Evolutionary conservation across 2,329 filamentous ascomycete genomes (phyloP).

Genomic region (Monilinia vaccinii-corymbosi): DNA sequence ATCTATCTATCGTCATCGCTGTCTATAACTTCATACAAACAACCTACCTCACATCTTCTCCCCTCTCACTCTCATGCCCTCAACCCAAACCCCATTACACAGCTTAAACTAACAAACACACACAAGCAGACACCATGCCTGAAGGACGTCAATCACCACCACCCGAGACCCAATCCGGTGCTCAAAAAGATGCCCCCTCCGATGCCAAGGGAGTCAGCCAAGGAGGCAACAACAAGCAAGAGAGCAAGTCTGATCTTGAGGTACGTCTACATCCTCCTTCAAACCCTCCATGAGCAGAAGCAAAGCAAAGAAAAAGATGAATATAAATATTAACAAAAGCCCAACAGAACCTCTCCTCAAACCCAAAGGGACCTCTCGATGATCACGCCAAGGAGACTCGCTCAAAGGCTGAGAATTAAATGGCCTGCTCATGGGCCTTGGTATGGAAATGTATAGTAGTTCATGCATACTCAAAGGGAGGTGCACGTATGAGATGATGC

Average conservation of each 20-base stretch:
- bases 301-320: neutral
- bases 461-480: neutral
- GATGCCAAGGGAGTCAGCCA: constrained; percentile 49
- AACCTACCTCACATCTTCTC: neutral
- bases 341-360: constrained; percentile 45
- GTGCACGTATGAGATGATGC: neutral
- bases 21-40: no score
- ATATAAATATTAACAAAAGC: neutral
- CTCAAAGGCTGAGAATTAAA: constrained; percentile 16
- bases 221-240: constrained; percentile 40
- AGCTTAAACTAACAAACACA: neutral
- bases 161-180: constrained; percentile 56
- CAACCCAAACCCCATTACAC: neutral
- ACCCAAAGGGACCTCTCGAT: constrained; percentile 57
- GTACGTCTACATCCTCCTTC: constrained; percentile 29
- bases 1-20: neutral
- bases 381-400: constrained; percentile 48
- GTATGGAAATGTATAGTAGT: neutral
- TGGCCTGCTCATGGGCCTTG: neutral
- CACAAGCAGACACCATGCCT: constrained; percentile 39
- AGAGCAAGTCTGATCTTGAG: constrained; percentile 41
- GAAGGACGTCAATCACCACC: constrained; percentile 70
- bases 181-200: constrained; percentile 52
- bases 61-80: neutral
- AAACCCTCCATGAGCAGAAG: neutral